Evolutionary conservation across 2,329 filamentous ascomycete species (phyloP), one percentile per base, ranked within the genome.

Genomic region (Penicillium rolfsii): DNA sequence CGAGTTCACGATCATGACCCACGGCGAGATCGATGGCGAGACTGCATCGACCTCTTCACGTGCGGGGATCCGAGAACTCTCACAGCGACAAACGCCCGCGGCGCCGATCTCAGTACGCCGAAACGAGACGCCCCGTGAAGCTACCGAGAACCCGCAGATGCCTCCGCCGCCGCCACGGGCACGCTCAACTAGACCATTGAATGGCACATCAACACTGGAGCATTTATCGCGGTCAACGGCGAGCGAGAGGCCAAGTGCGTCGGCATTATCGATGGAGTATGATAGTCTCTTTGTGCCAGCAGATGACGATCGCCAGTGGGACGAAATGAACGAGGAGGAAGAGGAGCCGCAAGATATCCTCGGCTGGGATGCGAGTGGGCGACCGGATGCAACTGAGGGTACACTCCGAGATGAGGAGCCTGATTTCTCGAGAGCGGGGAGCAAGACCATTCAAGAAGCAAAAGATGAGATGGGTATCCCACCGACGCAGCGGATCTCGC

Each of bases 1-100:
- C 65, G 84, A 88, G 59, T 88, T 87, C 68, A 89, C 84, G 2
- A 75, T 89, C 45, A 89, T 88, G 87, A 89, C 87, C 22, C 82
- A 82, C 58, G 87, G 86, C 36, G 84, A 87, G 56, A 78, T 79
- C 30, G 79, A 74, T 16, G 57, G 45, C 19, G 74, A 75, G 19
- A 72, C 75, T 28, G 69, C 73, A 5, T 76, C 80, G 5, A 71
- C 64, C 35, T 79, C 76, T 57, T 81, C 76, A 58, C 78, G 72
- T 54, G 76, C 70, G 61, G 76, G 71, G 62, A 77, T 72, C 52
- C 71, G 73, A 26, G 71, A 79, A 57, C 65, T 80, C 24, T 79
- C 78, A 26, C 75, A 79, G 53, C 75, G 75, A 54, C 74, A 73
- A 68, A 74, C 71, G 55, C 78, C 73, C 48, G 75, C 64, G 63